Evolutionary conservation across 768 basidiomycete genomes (phyloP).

Genomic region (Boletus edulis): DNA sequence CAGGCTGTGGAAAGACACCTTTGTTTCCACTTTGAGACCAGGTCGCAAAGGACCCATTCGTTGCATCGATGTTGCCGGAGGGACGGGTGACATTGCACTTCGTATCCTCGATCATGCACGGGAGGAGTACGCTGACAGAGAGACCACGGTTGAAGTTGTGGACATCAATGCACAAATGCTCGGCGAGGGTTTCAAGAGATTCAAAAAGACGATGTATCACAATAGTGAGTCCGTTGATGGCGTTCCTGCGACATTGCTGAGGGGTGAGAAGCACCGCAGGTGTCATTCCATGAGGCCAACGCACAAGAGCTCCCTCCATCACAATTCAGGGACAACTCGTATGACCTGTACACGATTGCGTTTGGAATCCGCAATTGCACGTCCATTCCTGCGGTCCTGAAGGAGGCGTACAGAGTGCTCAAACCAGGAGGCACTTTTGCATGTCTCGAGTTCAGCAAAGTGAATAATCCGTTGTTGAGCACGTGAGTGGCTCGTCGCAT

Average conservation of each 20-base stretch:
- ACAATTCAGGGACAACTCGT: slow-evolving; percentile 75
- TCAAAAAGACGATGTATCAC: slow-evolving; percentile 98
- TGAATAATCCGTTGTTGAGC: slow-evolving; percentile 82
- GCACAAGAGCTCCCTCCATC: slow-evolving; percentile 73
- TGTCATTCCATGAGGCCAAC: slow-evolving; percentile 90
- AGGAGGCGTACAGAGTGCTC: slow-evolving; percentile 89
- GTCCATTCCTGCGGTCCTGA: slow-evolving; percentile 80
- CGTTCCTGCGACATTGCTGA: slow-evolving; percentile 1
- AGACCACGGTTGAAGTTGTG: slow-evolving; percentile 83
- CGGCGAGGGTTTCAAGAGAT: slow-evolving; percentile 82
- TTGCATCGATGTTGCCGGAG: slow-evolving; percentile 96
- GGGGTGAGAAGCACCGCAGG: slow-evolving; percentile 69
- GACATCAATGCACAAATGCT: slow-evolving; percentile 98
- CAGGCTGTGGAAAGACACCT: slow-evolving; percentile 94
- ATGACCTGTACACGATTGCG: slow-evolving; percentile 97
- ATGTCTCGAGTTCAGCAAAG: slow-evolving; percentile 94
- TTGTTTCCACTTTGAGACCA: slow-evolving; percentile 72
- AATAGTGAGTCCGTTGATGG: slow-evolving; percentile 59
- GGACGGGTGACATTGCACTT: slow-evolving; percentile 96
- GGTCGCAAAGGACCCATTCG: slow-evolving; percentile 70
- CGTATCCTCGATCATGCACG: slow-evolving; percentile 89
- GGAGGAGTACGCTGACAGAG: slow-evolving; percentile 86
- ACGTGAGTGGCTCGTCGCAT: slow-evolving; percentile 52
- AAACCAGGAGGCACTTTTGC: slow-evolving; percentile 96
- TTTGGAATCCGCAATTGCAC: slow-evolving; percentile 99